A percentile compares a stretch with the other conserved stretches of the same genome.
Evolutionary conservation across 495 filamentous ascomycete species (phyloP).

Genomic region (Hypoxylon fuscum): DNA sequence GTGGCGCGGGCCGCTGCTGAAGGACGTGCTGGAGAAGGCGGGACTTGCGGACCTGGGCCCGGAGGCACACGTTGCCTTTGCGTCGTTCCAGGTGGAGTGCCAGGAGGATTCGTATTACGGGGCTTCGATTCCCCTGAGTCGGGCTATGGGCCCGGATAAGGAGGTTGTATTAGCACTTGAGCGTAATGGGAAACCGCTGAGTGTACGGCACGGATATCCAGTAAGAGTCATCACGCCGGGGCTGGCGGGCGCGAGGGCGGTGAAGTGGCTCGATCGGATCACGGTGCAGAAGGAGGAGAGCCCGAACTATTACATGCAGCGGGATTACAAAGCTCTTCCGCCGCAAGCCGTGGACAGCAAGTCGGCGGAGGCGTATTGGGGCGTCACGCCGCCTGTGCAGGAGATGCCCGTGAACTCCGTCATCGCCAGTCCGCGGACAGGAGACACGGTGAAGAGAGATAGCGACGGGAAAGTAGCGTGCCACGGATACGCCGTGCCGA

Average conservation of each 20-base stretch:
- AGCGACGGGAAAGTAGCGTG: constrained; percentile 1
- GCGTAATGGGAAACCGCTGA: constrained; percentile 62
- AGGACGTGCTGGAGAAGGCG: constrained; percentile 62
- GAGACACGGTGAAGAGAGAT: constrained; percentile 10
- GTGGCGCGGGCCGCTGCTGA: constrained; percentile 64
- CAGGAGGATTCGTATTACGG: constrained; percentile 57
- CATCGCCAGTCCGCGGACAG: constrained; percentile 51
- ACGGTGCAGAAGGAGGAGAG: constrained; percentile 62
- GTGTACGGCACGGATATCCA: constrained; percentile 64
- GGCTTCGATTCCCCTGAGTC: constrained; percentile 62
- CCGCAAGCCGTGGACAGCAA: constrained; percentile 57
- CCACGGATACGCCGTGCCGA: constrained; percentile 12
- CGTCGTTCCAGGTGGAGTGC: constrained; percentile 18
- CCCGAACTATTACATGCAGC: constrained; percentile 61
- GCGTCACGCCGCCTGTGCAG: constrained; percentile 57
- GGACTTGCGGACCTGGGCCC: constrained; percentile 16
- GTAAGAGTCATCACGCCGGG: constrained; percentile 66
- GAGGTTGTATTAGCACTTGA: constrained; percentile 66
- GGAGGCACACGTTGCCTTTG: constrained; percentile 8
- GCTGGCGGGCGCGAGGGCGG: constrained; percentile 62
- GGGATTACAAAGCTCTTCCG: constrained; percentile 67
- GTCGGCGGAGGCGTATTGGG: constrained; percentile 60
- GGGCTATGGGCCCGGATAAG: constrained; percentile 57
- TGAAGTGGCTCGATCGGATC: constrained; percentile 69
- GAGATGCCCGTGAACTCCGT: constrained; percentile 65